These are phyloP conservation scores for Ustulina deusta DNA, from an alignment of 2,329 filamentous ascomycete species.

Conservation along the genomic window DNA sequence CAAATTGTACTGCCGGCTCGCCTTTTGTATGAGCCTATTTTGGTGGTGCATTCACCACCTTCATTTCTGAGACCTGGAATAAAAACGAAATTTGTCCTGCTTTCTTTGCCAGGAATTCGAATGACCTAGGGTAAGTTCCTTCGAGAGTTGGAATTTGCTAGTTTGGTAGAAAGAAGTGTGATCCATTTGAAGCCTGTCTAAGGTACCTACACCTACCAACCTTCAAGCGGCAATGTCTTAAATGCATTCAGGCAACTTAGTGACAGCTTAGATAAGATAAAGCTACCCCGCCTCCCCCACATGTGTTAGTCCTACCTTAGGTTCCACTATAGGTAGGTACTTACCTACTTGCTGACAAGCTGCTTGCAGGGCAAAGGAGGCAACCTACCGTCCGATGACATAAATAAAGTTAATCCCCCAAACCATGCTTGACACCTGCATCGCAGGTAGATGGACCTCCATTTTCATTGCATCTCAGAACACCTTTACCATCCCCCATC, in stretches of 20 bases:
- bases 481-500: slow-evolving; percentile 4
- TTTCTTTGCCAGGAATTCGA: background rate
- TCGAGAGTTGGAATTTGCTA: background rate
- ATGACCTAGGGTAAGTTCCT: background rate
- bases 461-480: background rate
- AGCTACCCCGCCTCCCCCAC: slow-evolving; percentile 47
- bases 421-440: background rate
- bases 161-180: no score
- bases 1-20: no score
- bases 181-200: no score
- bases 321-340: background rate
- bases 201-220: no score
- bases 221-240: background rate
- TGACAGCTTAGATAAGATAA: slow-evolving; percentile 49
- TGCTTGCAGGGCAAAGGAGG: slow-evolving; percentile 32
- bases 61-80: no score
- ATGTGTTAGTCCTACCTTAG: background rate
- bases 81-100: no score
- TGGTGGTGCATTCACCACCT: no score
- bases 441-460: background rate
- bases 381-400: slow-evolving; percentile 49
- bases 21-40: no score
- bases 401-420: slow-evolving; percentile 31
- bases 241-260: background rate
- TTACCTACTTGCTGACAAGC: slow-evolving; percentile 14